A percentile compares a stretch with the other conserved stretches of the same genome.
Conservation (phyloP, 805 yeast genomes). For the Metschnikowia arizonensis region DNA sequence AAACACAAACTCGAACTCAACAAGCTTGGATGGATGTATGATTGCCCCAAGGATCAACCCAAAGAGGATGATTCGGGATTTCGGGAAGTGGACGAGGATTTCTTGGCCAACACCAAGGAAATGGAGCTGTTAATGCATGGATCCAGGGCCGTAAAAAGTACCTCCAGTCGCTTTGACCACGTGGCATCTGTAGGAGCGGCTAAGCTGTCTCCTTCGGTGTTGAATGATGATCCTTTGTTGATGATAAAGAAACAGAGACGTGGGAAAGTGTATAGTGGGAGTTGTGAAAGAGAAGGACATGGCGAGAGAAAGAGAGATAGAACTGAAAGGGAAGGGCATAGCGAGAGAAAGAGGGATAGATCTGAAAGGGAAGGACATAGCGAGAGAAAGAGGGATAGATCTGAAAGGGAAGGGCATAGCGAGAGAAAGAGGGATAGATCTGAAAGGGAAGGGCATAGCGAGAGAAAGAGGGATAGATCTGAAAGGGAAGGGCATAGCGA, state of each 20-base stretch:
- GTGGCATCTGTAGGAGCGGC: constrained; percentile 22
- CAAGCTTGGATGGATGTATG: constrained; percentile 86
- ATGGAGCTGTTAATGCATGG: constrained; percentile 57
- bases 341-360: background rate
- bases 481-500: background rate
- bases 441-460: background rate
- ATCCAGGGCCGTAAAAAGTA: constrained; percentile 40
- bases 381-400: background rate
- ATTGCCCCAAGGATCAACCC: constrained; percentile 28
- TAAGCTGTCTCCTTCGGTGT: constrained; percentile 20
- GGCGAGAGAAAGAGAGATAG: background rate
- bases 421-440: background rate
- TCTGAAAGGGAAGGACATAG: background rate
- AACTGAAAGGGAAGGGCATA: background rate
- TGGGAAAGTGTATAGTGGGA: too few relatives aligned
- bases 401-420: background rate
- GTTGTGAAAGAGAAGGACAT: too few relatives aligned
- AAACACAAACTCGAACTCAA: constrained; percentile 34
- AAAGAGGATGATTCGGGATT: constrained; percentile 35
- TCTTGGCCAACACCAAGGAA: constrained; percentile 29
- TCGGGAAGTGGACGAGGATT: constrained; percentile 28
- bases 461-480: background rate
- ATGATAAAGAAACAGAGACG: constrained; percentile 28
- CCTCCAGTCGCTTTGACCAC: constrained; percentile 22
- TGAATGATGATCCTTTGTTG: constrained; percentile 48